Evolutionary conservation across 805 yeast species (phyloP).

Genomic region (Yamadazyma scolyti): DNA sequence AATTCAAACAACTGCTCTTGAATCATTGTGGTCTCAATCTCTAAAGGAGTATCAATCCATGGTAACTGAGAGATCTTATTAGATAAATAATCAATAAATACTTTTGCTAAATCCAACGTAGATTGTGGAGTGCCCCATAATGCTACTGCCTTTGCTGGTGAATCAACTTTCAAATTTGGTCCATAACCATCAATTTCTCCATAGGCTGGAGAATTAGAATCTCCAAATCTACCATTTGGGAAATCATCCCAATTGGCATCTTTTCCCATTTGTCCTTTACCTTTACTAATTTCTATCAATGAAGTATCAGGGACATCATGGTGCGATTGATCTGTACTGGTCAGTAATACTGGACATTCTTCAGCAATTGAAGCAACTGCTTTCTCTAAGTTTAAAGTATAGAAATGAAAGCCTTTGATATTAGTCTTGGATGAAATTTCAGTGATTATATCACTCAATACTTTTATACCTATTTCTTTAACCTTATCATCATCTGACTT

Average conservation of each 20-base stretch:
- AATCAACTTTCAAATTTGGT: constrained; percentile 74
- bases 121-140: constrained; percentile 79
- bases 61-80: constrained; percentile 78
- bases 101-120: constrained; percentile 54
- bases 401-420: constrained; percentile 85
- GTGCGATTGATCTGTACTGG: too few relatives aligned
- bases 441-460: constrained; percentile 61
- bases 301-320: too few relatives aligned
- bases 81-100: constrained; percentile 71
- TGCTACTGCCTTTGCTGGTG: constrained; percentile 57
- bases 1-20: constrained; percentile 85
- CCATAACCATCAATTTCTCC: constrained; percentile 99
- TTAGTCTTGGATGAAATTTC: constrained; percentile 48
- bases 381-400: constrained; percentile 87
- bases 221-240: constrained; percentile 94
- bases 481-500: constrained; percentile 72
- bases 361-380: constrained; percentile 84
- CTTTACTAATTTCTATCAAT: constrained; percentile 74
- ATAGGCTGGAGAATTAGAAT: constrained; percentile 91
- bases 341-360: constrained; percentile 48
- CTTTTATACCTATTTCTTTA: constrained; percentile 76
- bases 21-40: constrained; percentile 86
- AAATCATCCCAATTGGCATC: constrained; percentile 98
- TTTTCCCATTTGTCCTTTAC: constrained; percentile 78
- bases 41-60: constrained; percentile 84